phyloP scores from a whole-genome alignment of 2,329 filamentous ascomycete species.

The Harringtonia lauricola region DNA sequence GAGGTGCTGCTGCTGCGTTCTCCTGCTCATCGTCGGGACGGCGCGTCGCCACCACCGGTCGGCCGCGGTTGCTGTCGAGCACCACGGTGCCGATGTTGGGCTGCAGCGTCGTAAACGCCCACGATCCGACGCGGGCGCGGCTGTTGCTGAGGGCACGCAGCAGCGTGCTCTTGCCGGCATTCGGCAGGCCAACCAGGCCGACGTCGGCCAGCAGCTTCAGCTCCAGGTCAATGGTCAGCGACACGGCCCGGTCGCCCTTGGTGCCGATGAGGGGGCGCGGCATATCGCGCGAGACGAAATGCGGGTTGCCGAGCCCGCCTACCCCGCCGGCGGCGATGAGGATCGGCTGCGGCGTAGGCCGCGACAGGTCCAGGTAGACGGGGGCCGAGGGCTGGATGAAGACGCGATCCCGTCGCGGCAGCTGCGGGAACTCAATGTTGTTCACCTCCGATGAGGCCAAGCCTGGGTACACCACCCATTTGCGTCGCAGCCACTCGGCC shows the following conservation, averaged over 20 bases:
- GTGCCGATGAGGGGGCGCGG: conserved; percentile 80
- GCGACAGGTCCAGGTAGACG: conserved; percentile 60
- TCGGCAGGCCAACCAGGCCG: conserved; percentile 86
- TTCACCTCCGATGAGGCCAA: conserved; percentile 58
- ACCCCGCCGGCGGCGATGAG: conserved; percentile 79
- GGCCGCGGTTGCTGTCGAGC: conserved; percentile 74
- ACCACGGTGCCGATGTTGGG: conserved; percentile 91
- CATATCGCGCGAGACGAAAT: conserved; percentile 71
- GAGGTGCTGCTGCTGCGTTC: conserved; percentile 38
- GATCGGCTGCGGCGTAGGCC: conserved; percentile 72
- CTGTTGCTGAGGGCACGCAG: conserved; percentile 80
- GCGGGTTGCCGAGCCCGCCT: conserved; percentile 85
- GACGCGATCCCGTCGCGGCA: conserved; percentile 39
- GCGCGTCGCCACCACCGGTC: conserved; percentile 36
- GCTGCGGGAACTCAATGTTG: conserved; percentile 34
- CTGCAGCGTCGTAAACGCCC: conserved; percentile 93
- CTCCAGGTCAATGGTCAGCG: conserved; percentile 74
- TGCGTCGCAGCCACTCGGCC: conserved; percentile 45
- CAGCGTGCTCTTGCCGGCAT: conserved; percentile 91
- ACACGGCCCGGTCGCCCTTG: conserved; percentile 69
- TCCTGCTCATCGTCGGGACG: conserved; percentile 24
- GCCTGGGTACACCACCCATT: conserved; percentile 82
- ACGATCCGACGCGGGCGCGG: conserved; percentile 79
- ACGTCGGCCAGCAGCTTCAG: conserved; percentile 93
- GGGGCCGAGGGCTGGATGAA: conserved; percentile 62